phyloP scores from a whole-genome alignment of 805 yeast genomes.

The Kodamaea fukazawae region DNA sequence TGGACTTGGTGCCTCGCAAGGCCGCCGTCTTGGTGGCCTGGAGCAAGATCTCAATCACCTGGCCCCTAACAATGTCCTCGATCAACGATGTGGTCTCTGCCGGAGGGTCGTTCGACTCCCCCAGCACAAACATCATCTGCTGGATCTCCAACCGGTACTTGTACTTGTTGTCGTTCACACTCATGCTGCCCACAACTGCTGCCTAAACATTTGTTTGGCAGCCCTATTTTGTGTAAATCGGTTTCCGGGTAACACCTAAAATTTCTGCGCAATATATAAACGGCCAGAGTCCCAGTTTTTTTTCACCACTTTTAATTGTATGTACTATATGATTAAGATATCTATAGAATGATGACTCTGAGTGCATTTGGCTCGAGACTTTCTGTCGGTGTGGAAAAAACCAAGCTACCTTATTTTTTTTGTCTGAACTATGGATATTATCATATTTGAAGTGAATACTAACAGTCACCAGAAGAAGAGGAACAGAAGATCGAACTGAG shows the following conservation, averaged over 20 bases:
- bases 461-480: background rate
- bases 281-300: conserved; percentile 1
- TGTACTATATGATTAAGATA: conserved; percentile 4
- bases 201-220: background rate
- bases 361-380: conserved; percentile 99
- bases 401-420: conserved; percentile 89
- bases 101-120: conserved; percentile 94
- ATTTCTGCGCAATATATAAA: background rate
- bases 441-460: conserved; percentile 2
- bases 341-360: conserved; percentile 70
- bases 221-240: background rate
- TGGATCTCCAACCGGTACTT: conserved; percentile 91
- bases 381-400: conserved; percentile 95
- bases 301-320: conserved; percentile 7
- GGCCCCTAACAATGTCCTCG: conserved; percentile 93
- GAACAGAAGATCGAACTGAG: no score
- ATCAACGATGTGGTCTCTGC: conserved; percentile 86
- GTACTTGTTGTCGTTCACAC: conserved; percentile 43
- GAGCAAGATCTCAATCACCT: conserved; percentile 79
- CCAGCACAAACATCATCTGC: conserved; percentile 97
- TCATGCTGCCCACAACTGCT: background rate
- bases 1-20: conserved; percentile 75
- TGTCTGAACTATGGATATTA: conserved; percentile 48
- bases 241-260: conserved; percentile 7
- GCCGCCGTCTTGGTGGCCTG: conserved; percentile 79